Conservation (phyloP, 495 filamentous ascomycete species). For the Wilcoxina mikolae region DNA sequence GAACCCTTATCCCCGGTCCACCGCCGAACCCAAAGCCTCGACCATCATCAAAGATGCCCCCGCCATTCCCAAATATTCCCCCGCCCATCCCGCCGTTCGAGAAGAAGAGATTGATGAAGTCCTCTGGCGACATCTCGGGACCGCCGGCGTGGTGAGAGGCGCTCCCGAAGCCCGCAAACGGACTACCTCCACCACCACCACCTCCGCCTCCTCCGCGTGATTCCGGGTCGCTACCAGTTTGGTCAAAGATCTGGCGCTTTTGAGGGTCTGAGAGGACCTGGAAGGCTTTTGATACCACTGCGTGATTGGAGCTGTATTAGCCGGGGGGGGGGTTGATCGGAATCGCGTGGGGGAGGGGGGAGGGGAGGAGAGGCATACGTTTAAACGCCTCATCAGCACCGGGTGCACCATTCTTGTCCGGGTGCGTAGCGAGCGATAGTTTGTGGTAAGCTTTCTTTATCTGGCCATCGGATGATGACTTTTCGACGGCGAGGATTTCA, state of each 20-base stretch:
- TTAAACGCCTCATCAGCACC: slow-evolving; percentile 97
- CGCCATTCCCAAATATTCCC: slow-evolving; percentile 53
- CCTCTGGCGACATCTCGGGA: slow-evolving; percentile 84
- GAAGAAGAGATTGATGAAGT: slow-evolving; percentile 93
- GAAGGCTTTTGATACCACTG: slow-evolving; percentile 86
- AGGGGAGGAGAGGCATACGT: slow-evolving; percentile 35
- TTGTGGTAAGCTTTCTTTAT: slow-evolving; percentile 95
- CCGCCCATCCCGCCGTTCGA: slow-evolving; percentile 51
- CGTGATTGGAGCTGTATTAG: background rate
- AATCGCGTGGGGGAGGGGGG: background rate
- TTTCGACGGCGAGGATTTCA: slow-evolving; percentile 57
- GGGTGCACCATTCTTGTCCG: slow-evolving; percentile 96
- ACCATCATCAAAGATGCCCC: slow-evolving; percentile 49
- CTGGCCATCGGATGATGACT: slow-evolving; percentile 55
- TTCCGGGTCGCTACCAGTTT: slow-evolving; percentile 82
- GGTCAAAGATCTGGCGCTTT: slow-evolving; percentile 75
- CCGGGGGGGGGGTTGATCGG: background rate
- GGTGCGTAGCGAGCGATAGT: slow-evolving; percentile 74
- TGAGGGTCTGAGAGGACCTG: slow-evolving; percentile 84
- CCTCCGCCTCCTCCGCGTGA: slow-evolving; percentile 55
- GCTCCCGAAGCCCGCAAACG: slow-evolving; percentile 55
- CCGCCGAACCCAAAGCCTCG: slow-evolving; percentile 74
- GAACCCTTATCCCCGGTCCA: slow-evolving; percentile 66
- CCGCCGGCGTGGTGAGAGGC: slow-evolving; percentile 24
- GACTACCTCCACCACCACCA: slow-evolving; percentile 38